Percentiles rank a stretch among this genome's conserved stretches.
Conservation (phyloP, 169 alveolate genomes). For the Eimeria praecox region DNA sequence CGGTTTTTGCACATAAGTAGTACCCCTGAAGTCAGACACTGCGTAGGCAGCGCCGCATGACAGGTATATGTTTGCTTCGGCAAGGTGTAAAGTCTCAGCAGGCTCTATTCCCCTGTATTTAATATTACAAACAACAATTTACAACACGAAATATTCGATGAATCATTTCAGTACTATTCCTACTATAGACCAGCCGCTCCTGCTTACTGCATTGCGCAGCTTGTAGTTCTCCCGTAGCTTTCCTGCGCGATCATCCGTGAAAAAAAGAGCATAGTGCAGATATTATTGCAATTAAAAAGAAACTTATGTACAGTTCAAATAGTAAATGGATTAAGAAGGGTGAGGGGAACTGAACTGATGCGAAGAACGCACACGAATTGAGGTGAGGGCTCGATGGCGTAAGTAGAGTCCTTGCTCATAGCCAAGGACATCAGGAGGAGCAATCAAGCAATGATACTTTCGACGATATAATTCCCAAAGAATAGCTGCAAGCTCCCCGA, state of each 20-base stretch:
- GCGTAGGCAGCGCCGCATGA: too few species aligned
- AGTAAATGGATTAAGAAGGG: not conserved
- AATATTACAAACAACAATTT: not conserved
- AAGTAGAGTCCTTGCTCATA: not conserved
- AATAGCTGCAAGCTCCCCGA: too few species aligned
- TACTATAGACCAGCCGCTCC: not conserved
- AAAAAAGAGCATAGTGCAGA: not conserved
- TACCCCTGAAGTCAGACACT: not conserved
- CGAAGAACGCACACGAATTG: not conserved
- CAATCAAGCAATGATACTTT: too few species aligned
- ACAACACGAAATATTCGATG: not conserved
- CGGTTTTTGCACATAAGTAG: not conserved
- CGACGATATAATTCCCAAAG: too few species aligned
- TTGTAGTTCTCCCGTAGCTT: not conserved
- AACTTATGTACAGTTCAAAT: not conserved
- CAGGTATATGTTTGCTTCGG: not conserved
- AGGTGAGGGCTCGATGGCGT: not conserved
- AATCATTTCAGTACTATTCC: not conserved
- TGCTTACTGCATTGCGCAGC: not conserved
- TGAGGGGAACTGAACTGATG: not conserved
- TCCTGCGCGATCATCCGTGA: not conserved
- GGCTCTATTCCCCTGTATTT: not conserved
- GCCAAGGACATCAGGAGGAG: not conserved
- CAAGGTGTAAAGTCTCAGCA: not conserved
- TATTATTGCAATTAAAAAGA: not conserved